These are phyloP conservation scores for Trypanosoma brucei DNA, from an alignment of 208 protist species.

Conservation along the genomic window DNA sequence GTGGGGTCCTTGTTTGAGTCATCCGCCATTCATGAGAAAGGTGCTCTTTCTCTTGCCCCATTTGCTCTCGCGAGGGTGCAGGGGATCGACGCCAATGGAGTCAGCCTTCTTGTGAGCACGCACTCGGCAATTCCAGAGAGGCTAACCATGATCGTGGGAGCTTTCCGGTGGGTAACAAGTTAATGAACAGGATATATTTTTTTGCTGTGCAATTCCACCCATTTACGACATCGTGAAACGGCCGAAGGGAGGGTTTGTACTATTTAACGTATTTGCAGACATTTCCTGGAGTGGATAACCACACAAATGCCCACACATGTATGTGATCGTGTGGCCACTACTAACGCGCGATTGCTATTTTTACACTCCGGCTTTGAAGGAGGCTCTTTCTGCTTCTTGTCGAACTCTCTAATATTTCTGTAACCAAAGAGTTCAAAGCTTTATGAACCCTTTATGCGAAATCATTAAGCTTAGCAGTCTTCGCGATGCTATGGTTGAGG, in stretches of 20 bases:
- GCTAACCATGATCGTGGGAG: constrained; percentile 61
- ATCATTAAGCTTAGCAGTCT: constrained; percentile 15
- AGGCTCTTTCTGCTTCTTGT: background rate
- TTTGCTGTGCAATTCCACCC: background rate
- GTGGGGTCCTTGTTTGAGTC: constrained; percentile 61
- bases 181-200: background rate
- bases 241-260: background rate
- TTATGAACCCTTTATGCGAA: constrained; percentile 10
- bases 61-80: constrained; percentile 63
- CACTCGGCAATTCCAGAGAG: constrained; percentile 74
- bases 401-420: too few species aligned
- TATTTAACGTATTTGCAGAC: background rate
- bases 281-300: too few species aligned
- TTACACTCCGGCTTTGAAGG: too few species aligned
- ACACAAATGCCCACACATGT: too few species aligned
- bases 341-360: too few species aligned
- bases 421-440: background rate
- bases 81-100: constrained; percentile 54
- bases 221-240: background rate
- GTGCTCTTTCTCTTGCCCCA: constrained; percentile 43
- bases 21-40: constrained; percentile 27
- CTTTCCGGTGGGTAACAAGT: constrained; percentile 74
- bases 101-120: constrained; percentile 75
- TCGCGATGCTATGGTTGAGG: constrained; percentile 10
- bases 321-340: too few species aligned